Percentiles rank a stretch among this genome's conserved stretches.
Evolutionary conservation across 352 stramenopile genomes (phyloP).

Genomic region (Phytophthora sp.): DNA sequence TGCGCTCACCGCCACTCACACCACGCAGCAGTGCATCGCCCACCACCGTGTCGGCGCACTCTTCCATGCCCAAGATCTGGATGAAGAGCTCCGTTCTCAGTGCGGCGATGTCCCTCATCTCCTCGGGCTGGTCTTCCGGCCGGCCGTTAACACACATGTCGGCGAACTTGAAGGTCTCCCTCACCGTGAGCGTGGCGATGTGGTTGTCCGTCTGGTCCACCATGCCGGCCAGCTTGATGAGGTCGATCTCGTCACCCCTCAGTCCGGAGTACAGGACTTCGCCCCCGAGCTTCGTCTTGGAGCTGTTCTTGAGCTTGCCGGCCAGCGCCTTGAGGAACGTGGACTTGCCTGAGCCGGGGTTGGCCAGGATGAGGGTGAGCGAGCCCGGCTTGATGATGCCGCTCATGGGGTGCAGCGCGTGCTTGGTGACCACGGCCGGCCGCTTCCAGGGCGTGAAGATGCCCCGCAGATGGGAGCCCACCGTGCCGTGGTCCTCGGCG

Average conservation of each 20-base stretch:
- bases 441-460: constrained; percentile 57
- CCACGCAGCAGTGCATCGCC: constrained; percentile 85
- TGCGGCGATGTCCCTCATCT: constrained; percentile 63
- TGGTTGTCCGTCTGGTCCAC: constrained; percentile 85
- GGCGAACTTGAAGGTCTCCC: constrained; percentile 94
- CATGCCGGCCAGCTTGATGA: constrained; percentile 58
- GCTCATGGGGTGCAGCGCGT: constrained; percentile 68
- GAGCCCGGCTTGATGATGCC: constrained; percentile 59
- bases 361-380: constrained; percentile 67
- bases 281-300: constrained; percentile 29
- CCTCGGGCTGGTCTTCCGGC: constrained; percentile 58
- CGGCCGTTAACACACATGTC: constrained; percentile 83
- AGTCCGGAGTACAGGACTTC: constrained; percentile 47
- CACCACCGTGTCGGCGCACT: constrained; percentile 93
- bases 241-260: constrained; percentile 43
- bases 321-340: constrained; percentile 68
- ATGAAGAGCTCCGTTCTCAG: constrained; percentile 71
- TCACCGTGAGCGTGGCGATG: constrained; percentile 89
- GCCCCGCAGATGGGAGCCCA: constrained; percentile 54
- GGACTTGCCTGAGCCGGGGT: constrained; percentile 65
- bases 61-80: constrained; percentile 81
- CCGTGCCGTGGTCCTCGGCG: constrained; percentile 46
- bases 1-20: constrained; percentile 87
- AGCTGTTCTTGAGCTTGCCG: constrained; percentile 47
- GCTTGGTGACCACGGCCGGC: constrained; percentile 37